Base-by-base conservation (phyloP, 192 early-diverging fungal genomes). In the Jimgerdemannia flammicorona region DNA sequence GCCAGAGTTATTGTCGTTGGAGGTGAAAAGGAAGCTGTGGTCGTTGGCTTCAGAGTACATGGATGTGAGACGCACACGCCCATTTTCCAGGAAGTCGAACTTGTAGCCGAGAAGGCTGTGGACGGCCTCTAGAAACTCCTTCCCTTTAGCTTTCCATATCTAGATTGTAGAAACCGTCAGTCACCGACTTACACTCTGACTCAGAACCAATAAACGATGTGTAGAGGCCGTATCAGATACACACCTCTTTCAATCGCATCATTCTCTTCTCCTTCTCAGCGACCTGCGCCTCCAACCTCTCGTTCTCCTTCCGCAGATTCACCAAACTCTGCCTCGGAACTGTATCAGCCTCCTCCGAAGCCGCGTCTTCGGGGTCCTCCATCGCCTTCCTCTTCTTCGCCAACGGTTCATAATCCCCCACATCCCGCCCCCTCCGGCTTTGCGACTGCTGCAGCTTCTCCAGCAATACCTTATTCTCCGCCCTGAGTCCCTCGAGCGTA, bases 81-180 rank as follows among this genome's bases (percentile, higher is more conserved):
- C 91, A 75, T 92, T 90, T 44, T 87, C 78, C 70, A 90, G 75
- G 81, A 92, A 92, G 68, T 92, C 88, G 20, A 91, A 70, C 41
- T 84, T 84, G 76, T 91, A 93, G 0, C 94, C 94, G 20, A 97
- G 85, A 0, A 97, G 77, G 3, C 84, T 81, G 42, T 89, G 87
- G 0, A 97, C 89, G 10, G 90, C 92, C 73, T 93, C 91, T 64
- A 88, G 83, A 77, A 90, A 93, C 84, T 95, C 92, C 66, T 89
- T 80, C 0, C 88, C 89, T 77, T 95, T 93, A 3, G 76, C 75
- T 66, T 78, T 82, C 87, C 88, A 95, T 20, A 85, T 85, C 89
- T 90, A 73, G n/a, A 39, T 17, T 9, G n/a, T 18, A 71, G 44
- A 54, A 29, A 29, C 29, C 29, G 29, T 29, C 29, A 29, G 29